Conservation (phyloP, 2,329 filamentous ascomycete genomes). For the Talaromyces sp. region DNA sequence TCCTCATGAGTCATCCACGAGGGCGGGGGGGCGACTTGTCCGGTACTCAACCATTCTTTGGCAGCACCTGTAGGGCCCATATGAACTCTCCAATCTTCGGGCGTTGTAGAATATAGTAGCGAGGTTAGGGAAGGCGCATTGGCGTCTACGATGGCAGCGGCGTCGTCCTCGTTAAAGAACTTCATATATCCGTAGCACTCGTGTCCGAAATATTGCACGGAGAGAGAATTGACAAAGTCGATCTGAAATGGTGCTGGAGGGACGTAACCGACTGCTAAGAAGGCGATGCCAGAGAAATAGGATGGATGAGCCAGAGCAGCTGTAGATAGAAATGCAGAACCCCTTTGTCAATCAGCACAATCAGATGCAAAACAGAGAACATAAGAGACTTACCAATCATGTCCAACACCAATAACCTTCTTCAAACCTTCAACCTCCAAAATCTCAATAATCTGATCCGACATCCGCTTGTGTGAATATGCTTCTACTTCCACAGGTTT, state of each 20-base stretch:
- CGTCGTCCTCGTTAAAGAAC: constrained; percentile 9
- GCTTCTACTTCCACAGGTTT: constrained; percentile 27
- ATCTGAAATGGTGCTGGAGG: neutral
- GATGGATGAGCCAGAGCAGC: neutral
- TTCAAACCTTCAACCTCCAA: constrained; percentile 27
- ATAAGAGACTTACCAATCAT: constrained; percentile 19
- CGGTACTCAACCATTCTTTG: neutral
- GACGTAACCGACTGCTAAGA: constrained; percentile 7
- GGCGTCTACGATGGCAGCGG: neutral
- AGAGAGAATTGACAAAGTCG: neutral
- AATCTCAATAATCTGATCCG: constrained; percentile 33
- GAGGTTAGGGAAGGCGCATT: neutral
- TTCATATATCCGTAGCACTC: constrained; percentile 7
- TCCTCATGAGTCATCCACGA: constrained; percentile 14
- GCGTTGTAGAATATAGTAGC: neutral
- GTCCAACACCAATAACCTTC: constrained; percentile 24
- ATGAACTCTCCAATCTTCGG: neutral
- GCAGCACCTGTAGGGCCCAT: constrained; percentile 11
- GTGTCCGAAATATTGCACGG: neutral
- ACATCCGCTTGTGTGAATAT: constrained; percentile 33
- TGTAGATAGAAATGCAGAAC: constrained; percentile 5
- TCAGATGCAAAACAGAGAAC: too few species aligned
- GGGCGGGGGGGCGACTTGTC: neutral
- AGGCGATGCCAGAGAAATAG: constrained; percentile 10
- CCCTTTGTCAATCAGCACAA: neutral